phyloP scores from a whole-genome alignment of 2,329 filamentous ascomycete genomes.

The Curvularia spicifera region DNA sequence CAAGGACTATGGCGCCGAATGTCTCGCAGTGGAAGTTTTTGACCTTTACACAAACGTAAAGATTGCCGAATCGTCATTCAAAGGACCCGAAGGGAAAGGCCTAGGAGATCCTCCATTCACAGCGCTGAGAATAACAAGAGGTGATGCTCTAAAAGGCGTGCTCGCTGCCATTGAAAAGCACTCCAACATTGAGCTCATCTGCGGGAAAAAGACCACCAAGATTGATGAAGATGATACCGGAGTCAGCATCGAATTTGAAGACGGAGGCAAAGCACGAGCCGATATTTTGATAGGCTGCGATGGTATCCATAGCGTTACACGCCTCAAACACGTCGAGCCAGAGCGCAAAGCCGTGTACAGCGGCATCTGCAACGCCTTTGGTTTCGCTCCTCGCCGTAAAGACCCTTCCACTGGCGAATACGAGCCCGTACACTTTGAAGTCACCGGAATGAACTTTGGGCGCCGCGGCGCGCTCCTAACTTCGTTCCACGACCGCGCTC shows the following conservation, averaged over 20 bases:
- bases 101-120: constrained; percentile 54
- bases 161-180: constrained; percentile 50
- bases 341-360: constrained; percentile 52
- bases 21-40: constrained; percentile 55
- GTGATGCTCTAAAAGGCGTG: constrained; percentile 53
- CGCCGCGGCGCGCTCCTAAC: constrained; percentile 55
- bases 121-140: constrained; percentile 54
- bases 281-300: constrained; percentile 64
- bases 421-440: constrained; percentile 47
- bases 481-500: constrained; percentile 47
- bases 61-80: constrained; percentile 53
- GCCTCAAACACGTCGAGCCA: constrained; percentile 55
- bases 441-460: constrained; percentile 55
- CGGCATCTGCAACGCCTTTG: constrained; percentile 56
- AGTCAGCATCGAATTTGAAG: constrained; percentile 55
- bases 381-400: constrained; percentile 50
- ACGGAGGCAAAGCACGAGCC: constrained; percentile 52
- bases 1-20: constrained; percentile 50
- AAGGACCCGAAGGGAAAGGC: constrained; percentile 52
- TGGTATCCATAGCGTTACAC: constrained; percentile 57
- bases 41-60: constrained; percentile 52
- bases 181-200: constrained; percentile 52
- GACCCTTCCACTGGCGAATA: constrained; percentile 19
- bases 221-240: constrained; percentile 51
- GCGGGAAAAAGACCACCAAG: constrained; percentile 52